These are phyloP conservation scores for Pestalotiopsis sp. DNA, from an alignment of 2,329 filamentous ascomycete genomes.

Conservation along the genomic window DNA sequence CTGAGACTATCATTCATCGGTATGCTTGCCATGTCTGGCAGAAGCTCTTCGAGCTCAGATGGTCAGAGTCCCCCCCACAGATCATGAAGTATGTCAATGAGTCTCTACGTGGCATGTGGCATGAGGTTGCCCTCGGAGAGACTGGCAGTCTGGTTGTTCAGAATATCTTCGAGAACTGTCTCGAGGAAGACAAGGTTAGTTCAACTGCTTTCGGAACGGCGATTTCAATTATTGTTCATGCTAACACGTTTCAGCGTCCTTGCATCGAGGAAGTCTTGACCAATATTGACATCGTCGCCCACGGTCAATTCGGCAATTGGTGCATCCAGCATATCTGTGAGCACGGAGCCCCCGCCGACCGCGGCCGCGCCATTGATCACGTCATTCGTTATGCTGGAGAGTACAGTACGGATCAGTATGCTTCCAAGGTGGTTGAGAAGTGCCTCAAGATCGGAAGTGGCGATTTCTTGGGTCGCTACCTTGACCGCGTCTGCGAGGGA, in stretches of 20 bases:
- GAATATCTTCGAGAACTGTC: slow-evolving; percentile 99
- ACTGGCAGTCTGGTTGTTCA: slow-evolving; percentile 97
- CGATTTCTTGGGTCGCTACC: slow-evolving; percentile 89
- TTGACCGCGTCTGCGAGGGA: slow-evolving; percentile 91
- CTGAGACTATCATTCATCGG: slow-evolving; percentile 96
- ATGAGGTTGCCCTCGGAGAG: slow-evolving; percentile 94
- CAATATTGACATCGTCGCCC: slow-evolving; percentile 94
- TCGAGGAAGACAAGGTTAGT: slow-evolving; percentile 94
- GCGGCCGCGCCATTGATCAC: slow-evolving; percentile 90
- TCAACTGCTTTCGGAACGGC: neutral
- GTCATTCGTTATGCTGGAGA: slow-evolving; percentile 91
- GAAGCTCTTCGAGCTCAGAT: slow-evolving; percentile 96
- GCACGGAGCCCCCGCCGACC: slow-evolving; percentile 87
- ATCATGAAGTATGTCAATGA: slow-evolving; percentile 99
- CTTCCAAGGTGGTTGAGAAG: slow-evolving; percentile 98
- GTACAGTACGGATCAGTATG: slow-evolving; percentile 99
- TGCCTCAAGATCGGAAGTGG: slow-evolving; percentile 93
- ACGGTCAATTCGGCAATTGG: slow-evolving; percentile 99
- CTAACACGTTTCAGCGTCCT: slow-evolving; percentile 64
- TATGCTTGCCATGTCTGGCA: slow-evolving; percentile 99
- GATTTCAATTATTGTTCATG: neutral
- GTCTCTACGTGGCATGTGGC: slow-evolving; percentile 94
- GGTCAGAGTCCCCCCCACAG: slow-evolving; percentile 90
- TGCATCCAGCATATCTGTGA: slow-evolving; percentile 99
- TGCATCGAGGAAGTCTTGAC: slow-evolving; percentile 95